Conservation (phyloP, 1,139 yeast genomes). For the Hyphopichia fennica region DNA sequence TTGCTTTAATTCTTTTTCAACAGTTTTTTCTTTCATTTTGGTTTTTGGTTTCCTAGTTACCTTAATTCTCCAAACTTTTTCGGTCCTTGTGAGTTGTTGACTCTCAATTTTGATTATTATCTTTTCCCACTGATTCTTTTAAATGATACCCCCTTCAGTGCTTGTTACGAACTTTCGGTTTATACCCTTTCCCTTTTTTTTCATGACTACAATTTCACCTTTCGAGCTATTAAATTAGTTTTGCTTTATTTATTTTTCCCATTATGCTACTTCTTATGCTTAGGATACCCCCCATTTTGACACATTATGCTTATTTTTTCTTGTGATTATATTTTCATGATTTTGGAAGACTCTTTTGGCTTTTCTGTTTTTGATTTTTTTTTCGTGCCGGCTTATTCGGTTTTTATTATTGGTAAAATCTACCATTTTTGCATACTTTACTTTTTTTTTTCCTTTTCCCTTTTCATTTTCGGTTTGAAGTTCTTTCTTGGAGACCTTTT, state of each 20-base stretch:
- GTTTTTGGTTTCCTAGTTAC: background rate
- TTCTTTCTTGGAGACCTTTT: no score
- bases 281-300: background rate
- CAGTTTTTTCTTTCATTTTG: no score
- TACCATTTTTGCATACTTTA: no score
- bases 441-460: no score
- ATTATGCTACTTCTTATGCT: background rate
- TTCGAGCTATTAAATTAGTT: constrained; percentile 1
- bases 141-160: no score
- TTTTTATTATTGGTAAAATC: no score
- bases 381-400: no score
- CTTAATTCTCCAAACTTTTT: background rate
- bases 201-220: background rate
- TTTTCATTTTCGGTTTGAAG: no score
- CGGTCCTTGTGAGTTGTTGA: background rate
- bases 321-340: background rate
- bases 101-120: no score
- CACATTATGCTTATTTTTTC: background rate
- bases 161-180: background rate
- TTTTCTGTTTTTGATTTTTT: background rate
- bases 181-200: background rate
- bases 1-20: no score
- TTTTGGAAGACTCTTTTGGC: background rate
- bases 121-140: no score
- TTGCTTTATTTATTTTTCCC: background rate